Evolutionary conservation across 1,284 basidiomycete genomes (phyloP).

Genomic region (Sporisorium sorghi): DNA sequence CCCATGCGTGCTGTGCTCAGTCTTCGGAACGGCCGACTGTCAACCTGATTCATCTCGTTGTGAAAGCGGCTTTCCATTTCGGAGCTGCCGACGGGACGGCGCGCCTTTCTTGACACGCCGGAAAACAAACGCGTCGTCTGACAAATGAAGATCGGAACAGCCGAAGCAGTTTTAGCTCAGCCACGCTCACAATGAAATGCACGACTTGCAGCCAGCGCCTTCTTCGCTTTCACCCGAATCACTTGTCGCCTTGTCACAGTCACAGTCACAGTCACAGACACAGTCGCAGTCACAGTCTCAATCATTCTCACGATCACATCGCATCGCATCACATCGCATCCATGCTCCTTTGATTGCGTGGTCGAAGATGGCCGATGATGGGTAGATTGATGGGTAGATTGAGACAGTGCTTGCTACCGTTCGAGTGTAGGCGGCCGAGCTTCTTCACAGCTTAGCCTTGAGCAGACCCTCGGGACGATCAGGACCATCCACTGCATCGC

Average conservation of each 20-base stretch:
- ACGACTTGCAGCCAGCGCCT: background rate
- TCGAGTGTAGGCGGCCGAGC: background rate
- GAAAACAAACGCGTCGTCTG: constrained; percentile 10
- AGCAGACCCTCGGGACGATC: constrained; percentile 36
- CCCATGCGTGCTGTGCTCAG: too few species aligned
- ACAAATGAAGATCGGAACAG: constrained; percentile 5
- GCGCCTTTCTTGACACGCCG: constrained; percentile 1
- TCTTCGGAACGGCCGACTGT: too few species aligned
- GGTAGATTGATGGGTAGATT: background rate
- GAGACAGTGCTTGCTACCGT: background rate
- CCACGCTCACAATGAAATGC: background rate
- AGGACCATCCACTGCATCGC: constrained; percentile 54
- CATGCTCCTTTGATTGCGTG: too few species aligned
- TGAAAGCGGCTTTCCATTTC: constrained; percentile 3
- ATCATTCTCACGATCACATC: background rate
- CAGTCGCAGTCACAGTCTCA: background rate
- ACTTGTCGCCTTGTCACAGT: background rate
- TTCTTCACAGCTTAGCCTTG: constrained; percentile 39
- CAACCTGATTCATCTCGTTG: too few species aligned
- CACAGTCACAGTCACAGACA: background rate
- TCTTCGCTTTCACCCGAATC: background rate
- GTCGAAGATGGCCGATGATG: background rate
- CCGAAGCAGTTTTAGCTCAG: constrained; percentile 14
- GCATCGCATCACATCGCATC: too few species aligned
- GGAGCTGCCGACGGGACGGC: background rate